phyloP scores from a whole-genome alignment of 305 asterid genomes.

The Stenogyne calaminthoides region DNA sequence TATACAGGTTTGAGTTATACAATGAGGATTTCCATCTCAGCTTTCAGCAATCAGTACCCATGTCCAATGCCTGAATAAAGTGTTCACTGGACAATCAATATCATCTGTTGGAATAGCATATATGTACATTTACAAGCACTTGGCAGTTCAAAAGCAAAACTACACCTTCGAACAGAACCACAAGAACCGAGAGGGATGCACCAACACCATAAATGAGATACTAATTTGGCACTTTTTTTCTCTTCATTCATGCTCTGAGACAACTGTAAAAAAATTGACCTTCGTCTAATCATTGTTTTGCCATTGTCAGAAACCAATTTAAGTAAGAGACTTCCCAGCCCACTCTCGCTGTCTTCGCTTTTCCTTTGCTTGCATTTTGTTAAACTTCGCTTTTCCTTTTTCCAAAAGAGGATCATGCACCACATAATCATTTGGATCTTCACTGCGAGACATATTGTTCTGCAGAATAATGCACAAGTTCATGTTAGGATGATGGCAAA shows the following conservation, averaged over 20 bases:
- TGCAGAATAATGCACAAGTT: conserved; percentile 34
- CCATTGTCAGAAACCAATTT: conserved; percentile 28
- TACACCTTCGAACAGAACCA: conserved; percentile 2
- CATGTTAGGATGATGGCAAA: conserved; percentile 8
- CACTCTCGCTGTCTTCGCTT: conserved; percentile 89
- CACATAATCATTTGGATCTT: conserved; percentile 85
- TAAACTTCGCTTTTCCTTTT: conserved; percentile 95
- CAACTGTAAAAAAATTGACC: not conserved
- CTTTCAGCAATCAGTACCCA: conserved; percentile 1
- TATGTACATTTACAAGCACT: conserved; percentile 16
- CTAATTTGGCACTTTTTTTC: not conserved
- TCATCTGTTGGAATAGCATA: not conserved
- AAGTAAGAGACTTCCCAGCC: conserved; percentile 93
- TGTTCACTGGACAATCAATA: not conserved
- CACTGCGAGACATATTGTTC: conserved; percentile 89
- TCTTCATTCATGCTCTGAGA: conserved; percentile 6
- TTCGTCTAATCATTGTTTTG: not conserved
- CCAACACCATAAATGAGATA: conserved; percentile 7
- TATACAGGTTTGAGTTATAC: not conserved
- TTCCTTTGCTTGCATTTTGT: conserved; percentile 88
- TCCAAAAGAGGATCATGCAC: conserved; percentile 96
- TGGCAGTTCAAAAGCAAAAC: conserved; percentile 7
- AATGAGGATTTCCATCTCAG: not conserved
- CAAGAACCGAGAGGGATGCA: not conserved
- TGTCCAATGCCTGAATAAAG: not conserved